Evolutionary conservation across 805 yeast species (phyloP), one percentile per base, ranked within the genome.

Genomic region (Saccharomycopsis sp.): DNA sequence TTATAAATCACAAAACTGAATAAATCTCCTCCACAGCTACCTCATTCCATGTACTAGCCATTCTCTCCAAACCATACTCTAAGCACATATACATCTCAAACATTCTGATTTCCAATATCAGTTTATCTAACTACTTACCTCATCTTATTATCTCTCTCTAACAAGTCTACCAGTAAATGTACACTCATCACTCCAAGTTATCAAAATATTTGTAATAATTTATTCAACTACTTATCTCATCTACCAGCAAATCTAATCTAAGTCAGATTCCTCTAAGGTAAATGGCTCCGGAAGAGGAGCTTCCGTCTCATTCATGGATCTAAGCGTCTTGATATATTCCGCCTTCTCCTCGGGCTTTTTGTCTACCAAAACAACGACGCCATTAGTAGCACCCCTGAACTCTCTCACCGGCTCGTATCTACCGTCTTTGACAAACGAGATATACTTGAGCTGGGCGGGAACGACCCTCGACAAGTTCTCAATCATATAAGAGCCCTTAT

Each of bases 321-420:
- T 85, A 24, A 89, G 85, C 0, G 97, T 92, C 72, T 85, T 87
- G 68, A 91, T 87, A 61, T 80, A 72, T 60, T 83, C 87, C 34
- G 79, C 73, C 24, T 85, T 81, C 65, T 83, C 84, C 0, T 70
- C 78, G 5, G 89, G 86, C 55, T 71, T 73, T 52, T 79, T 78
- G 69, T 89, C 96, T 52, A 78, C 75, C 62, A 89, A 73, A 5
- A 89, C 84, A 56, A 89, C 81, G 53, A 89, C 82, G 54, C 96
- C 96, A 50, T 83, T 77, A 14, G 56, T 61, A 52, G 69, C 74
- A 68, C 89, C 81, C 75, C 75, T 84, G 69, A 82, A 83, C 68
- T 84, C 86, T 70, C 95, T 85, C 7, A 91, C 85, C 3, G 98
- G 97, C 37, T 77, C 80, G 71, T 86, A 92, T 67, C 96, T 79